Base-by-base conservation (phyloP, 768 basidiomycete genomes). In the Hygrocybe coccinea region DNA sequence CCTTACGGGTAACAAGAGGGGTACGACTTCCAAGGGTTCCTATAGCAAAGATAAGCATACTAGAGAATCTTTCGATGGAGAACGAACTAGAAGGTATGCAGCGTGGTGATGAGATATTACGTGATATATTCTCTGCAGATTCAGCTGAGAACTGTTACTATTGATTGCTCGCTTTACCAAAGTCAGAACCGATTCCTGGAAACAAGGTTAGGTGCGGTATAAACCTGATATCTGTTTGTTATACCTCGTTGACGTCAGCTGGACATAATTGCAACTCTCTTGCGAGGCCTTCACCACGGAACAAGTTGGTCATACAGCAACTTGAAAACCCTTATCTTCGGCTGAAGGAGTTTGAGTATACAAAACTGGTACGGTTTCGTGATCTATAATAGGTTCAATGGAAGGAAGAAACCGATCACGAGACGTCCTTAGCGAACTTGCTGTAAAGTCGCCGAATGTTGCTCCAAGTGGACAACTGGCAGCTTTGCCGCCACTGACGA, bases 1-100 rank as follows among this genome's bases (percentile, higher is more conserved):
- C 15, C 59, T 59, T 54, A 64, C 74, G n/a, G 66, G 64, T 15
- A 81, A 52, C 0, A 81, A 61, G 11, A 71, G 49, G 1, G 78
- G 74, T n/a, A 81, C 50, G 6, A 69, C 60, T 52, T 74, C 68
- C 54, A 82, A 64, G 2, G 78, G 72, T 64, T 79, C 78, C 79
- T 80, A 56, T 55, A 60, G 44, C 17, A 45, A 3, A 10, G n/a
- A 44, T 36, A 29, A 38, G 17, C 45, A 35, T 5, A 44, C 19
- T 29, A 5, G 8, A 9, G 14, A 34, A 39, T 2, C 2, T 33
- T 22, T 15, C 3, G 36, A 10, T 17, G 5, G 33, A 47, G 7
- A 47, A 47, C 46, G 14, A 25, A 51, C 50, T 14, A 51, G 50
- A 14, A 37, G 17, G 17, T 12, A 19, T 37, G 34, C 50, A 8